phyloP scores from a whole-genome alignment of 371 early-diverging fungal genomes.

The Mortierella sp. region DNA sequence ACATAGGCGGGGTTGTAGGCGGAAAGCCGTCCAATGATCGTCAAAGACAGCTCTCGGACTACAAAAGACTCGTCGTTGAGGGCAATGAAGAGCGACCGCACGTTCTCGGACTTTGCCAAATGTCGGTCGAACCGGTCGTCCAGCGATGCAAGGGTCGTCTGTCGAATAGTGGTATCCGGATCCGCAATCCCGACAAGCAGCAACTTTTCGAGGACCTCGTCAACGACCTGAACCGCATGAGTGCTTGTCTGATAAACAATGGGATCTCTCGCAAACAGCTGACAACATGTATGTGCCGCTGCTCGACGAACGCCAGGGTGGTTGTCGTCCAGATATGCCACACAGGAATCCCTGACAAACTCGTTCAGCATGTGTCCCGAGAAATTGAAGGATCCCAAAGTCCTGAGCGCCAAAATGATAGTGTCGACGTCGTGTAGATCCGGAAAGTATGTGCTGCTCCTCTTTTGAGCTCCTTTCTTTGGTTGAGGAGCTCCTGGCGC shows the following conservation, averaged over 20 bases:
- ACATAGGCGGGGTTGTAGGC: constrained; percentile 93
- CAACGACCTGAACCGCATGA: constrained; percentile 88
- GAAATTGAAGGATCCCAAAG: constrained; percentile 92
- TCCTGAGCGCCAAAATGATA: constrained; percentile 89
- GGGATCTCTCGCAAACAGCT: constrained; percentile 81
- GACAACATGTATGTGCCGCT: constrained; percentile 91
- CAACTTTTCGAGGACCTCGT: constrained; percentile 89
- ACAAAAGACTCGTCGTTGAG: constrained; percentile 93
- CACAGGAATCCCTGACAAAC: constrained; percentile 89
- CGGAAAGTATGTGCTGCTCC: constrained; percentile 59
- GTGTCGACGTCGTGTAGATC: constrained; percentile 79
- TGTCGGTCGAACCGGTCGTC: constrained; percentile 91
- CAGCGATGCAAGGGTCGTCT: constrained; percentile 82
- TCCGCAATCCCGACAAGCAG: constrained; percentile 94
- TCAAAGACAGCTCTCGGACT: constrained; percentile 86
- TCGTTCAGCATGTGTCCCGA: constrained; percentile 87
- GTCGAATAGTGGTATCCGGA: constrained; percentile 83
- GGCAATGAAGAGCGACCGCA: constrained; percentile 90
- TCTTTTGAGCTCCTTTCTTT: constrained; percentile 53
- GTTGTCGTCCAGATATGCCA: constrained; percentile 89
- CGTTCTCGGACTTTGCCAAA: constrained; percentile 90
- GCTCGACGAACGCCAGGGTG: constrained; percentile 85
- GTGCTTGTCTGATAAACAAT: constrained; percentile 83
- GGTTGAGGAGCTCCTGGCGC: constrained; percentile 76
- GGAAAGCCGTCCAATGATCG: constrained; percentile 89